phyloP scores from a whole-genome alignment of 352 stramenopile species.

The Phytophthora constricta region DNA sequence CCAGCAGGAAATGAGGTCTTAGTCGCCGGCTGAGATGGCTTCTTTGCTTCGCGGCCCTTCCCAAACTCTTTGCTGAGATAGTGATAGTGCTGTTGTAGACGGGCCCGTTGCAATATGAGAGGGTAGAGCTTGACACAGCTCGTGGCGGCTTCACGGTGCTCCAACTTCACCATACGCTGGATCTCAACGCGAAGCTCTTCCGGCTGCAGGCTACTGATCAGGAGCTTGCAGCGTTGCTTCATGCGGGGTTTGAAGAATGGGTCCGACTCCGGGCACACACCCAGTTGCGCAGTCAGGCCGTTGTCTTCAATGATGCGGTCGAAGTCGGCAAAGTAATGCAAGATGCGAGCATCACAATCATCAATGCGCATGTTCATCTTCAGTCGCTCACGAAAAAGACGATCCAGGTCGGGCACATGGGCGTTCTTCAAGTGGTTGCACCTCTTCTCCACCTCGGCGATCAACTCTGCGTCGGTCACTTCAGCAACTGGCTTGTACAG shows the following conservation, averaged over 20 bases:
- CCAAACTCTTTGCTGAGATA: slow-evolving; percentile 16
- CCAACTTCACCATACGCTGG: slow-evolving; percentile 14
- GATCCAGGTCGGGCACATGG: slow-evolving; percentile 5
- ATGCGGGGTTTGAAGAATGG: not conserved
- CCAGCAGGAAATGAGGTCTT: too few species aligned
- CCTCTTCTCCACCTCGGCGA: not conserved
- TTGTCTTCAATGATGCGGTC: slow-evolving; percentile 2
- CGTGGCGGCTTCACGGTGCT: slow-evolving; percentile 9
- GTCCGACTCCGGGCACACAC: not conserved
- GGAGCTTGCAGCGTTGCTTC: slow-evolving; percentile 27
- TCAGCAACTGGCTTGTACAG: not conserved
- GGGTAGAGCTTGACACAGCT: slow-evolving; percentile 17
- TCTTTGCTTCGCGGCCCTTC: not conserved
- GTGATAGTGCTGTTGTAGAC: slow-evolving; percentile 23
- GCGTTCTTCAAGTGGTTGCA: slow-evolving; percentile 6
- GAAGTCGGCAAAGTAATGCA: slow-evolving; percentile 10
- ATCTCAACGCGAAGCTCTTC: slow-evolving; percentile 26
- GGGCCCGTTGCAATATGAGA: slow-evolving; percentile 21
- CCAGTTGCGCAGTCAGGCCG: slow-evolving; percentile 1
- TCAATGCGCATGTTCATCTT: slow-evolving; percentile 12
- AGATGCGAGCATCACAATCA: slow-evolving; percentile 1
- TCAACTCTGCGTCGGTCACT: slow-evolving; percentile 8
- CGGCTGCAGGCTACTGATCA: slow-evolving; percentile 10
- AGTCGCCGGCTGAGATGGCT: not conserved
- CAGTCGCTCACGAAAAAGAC: slow-evolving; percentile 11